These are phyloP conservation scores for Xylaria sp. DNA, from an alignment of 495 filamentous ascomycete species.

Conservation along the genomic window DNA sequence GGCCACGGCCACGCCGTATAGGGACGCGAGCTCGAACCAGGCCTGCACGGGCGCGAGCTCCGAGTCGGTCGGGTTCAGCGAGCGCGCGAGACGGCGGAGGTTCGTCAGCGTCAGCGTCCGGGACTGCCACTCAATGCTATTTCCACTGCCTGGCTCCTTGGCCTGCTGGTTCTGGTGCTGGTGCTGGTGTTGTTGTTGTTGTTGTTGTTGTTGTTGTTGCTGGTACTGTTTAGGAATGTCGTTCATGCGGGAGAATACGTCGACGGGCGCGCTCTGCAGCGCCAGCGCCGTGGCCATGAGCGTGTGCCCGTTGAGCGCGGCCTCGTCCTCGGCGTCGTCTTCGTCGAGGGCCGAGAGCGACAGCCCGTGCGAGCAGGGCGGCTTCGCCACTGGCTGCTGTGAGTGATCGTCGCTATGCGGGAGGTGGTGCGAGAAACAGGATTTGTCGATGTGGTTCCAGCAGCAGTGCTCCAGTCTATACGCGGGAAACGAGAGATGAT, in stretches of 20 bases:
- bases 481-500: neutral
- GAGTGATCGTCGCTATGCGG: constrained; percentile 28
- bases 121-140: constrained; percentile 4
- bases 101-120: constrained; percentile 41
- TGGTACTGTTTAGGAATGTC: constrained; percentile 16
- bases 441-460: constrained; percentile 52
- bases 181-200: constrained; percentile 7
- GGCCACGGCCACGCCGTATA: constrained; percentile 38
- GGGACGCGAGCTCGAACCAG: constrained; percentile 54
- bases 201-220: constrained; percentile 6
- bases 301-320: constrained; percentile 45
- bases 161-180: too few relatives aligned
- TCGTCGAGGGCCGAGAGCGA: neutral
- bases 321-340: neutral
- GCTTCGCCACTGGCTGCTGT: neutral
- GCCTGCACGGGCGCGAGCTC: constrained; percentile 60
- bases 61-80: constrained; percentile 41
- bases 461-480: constrained; percentile 58
- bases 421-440: constrained; percentile 38
- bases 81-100: constrained; percentile 48
- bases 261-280: constrained; percentile 42
- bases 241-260: constrained; percentile 36
- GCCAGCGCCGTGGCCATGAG: constrained; percentile 55
- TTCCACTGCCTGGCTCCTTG: too few relatives aligned
- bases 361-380: neutral